Percentiles rank a stretch among this genome's conserved stretches.
Conservation (phyloP, 208 protist species). For the Wallacemonas collosoma region DNA sequence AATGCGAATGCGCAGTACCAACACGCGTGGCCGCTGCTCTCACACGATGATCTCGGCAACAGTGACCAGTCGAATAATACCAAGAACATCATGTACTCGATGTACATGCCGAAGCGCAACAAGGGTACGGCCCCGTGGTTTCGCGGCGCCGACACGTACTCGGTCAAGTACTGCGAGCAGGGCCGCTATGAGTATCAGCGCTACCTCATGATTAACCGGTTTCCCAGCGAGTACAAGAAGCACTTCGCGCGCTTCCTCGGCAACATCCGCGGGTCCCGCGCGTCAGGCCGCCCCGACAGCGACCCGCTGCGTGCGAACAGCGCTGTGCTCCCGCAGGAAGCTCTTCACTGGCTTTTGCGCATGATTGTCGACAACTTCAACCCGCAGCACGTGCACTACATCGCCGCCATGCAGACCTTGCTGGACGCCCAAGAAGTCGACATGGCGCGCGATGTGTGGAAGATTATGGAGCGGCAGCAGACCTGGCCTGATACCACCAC, state of each 20-base stretch:
- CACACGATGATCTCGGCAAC: constrained; percentile 89
- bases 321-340: constrained; percentile 76
- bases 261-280: constrained; percentile 58
- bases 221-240: constrained; percentile 92
- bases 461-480: constrained; percentile 93
- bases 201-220: constrained; percentile 92
- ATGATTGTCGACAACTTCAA: constrained; percentile 95
- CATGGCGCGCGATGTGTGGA: constrained; percentile 92
- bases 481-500: constrained; percentile 90
- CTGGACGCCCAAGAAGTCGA: constrained; percentile 74
- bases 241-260: constrained; percentile 83
- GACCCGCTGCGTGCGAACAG: constrained; percentile 13
- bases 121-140: constrained; percentile 92
- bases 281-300: constrained; percentile 15
- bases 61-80: constrained; percentile 91
- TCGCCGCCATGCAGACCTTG: constrained; percentile 85
- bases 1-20: constrained; percentile 87
- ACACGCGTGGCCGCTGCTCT: constrained; percentile 89
- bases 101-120: constrained; percentile 93
- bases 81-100: constrained; percentile 87
- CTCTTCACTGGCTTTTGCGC: constrained; percentile 91
- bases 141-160: constrained; percentile 91
- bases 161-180: constrained; percentile 92
- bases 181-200: constrained; percentile 92
- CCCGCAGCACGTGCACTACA: constrained; percentile 92